phyloP scores from a whole-genome alignment of 805 yeast genomes.

The Yarrowia osloensis region DNA sequence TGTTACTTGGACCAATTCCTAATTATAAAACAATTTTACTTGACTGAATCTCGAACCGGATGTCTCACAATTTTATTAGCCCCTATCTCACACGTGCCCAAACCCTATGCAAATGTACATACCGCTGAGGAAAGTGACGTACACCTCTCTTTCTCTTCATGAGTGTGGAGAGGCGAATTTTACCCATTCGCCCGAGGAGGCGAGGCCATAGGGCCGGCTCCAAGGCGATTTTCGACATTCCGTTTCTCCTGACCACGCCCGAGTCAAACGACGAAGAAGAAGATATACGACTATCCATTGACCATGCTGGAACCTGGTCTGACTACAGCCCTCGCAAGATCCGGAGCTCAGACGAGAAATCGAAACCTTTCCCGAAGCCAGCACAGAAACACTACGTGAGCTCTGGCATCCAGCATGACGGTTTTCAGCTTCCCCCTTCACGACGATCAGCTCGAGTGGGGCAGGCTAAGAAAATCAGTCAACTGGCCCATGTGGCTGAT shows the following conservation, averaged over 20 bases:
- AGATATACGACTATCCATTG: not conserved
- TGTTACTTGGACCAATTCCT: too few species aligned
- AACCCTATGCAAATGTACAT: not conserved
- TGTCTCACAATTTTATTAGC: not conserved
- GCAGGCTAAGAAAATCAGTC: not conserved
- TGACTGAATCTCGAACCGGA: not conserved
- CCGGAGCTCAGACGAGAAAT: not conserved
- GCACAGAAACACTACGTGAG: not conserved
- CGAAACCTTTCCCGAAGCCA: not conserved
- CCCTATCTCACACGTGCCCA: conserved; percentile 19
- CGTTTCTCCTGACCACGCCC: not conserved
- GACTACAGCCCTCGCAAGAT: not conserved
- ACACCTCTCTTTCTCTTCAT: not conserved
- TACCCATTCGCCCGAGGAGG: not conserved
- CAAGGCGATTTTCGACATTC: not conserved
- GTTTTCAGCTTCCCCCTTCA: not conserved
- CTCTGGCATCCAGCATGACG: not conserved
- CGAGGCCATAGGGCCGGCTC: not conserved
- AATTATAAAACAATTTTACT: too few species aligned
- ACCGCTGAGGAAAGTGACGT: not conserved
- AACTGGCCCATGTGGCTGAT: not conserved
- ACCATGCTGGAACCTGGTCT: not conserved
- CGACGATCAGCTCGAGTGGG: not conserved
- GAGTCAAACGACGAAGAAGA: not conserved
- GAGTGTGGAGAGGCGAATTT: conserved; percentile 19